Evolutionary conservation across 164 flowering plant genomes (phyloP), one percentile per base, ranked within the genome.

Genomic region (Dillenia suffruticosa): DNA sequence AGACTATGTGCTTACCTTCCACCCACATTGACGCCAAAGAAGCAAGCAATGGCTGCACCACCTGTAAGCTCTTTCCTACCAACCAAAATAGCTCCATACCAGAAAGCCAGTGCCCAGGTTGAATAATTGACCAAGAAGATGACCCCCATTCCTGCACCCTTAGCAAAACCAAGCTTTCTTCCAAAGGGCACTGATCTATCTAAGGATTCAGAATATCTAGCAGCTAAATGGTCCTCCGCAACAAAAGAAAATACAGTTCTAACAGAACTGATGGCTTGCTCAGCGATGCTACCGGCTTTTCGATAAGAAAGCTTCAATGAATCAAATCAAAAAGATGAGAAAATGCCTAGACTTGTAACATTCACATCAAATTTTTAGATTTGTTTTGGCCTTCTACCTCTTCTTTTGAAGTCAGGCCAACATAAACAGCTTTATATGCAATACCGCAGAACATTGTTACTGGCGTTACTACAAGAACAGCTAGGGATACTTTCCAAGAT

Each of bases 101-200:
- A 88, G 67, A 88, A 88, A 51, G 91, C 95, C 69, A 88, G 64
- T 56, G 91, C 95, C 95, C 95, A 86, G 9, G 91, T 86, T 10
- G 91, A 61, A 58, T 88, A 88, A 2, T 89, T 86, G 24, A 88
- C 86, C 57, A 85, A 65, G 66, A 84, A 86, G 17, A 88, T 86
- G 14, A 88, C 81, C 43, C 91, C 95, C 70, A 86, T 78, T 16
- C 95, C 91, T 32, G 75, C 84, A 66, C 96, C 96, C 51, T 88
- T 88, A 6, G 92, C 89, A 74, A 84, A 86, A 6, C 90, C 96
- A 51, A 82, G 40, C 70, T 81, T 84, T 7, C 63, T 57, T 16
- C 96, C 96, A 15, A 81, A 66, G n/a, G 90, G 82, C 13, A 76
- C 73, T 5, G 81, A 79, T 22, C 57, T 69, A 12, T 69, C 70